Conservation (phyloP, 805 yeast species). For the Metschnikowia bowlesiae region DNA sequence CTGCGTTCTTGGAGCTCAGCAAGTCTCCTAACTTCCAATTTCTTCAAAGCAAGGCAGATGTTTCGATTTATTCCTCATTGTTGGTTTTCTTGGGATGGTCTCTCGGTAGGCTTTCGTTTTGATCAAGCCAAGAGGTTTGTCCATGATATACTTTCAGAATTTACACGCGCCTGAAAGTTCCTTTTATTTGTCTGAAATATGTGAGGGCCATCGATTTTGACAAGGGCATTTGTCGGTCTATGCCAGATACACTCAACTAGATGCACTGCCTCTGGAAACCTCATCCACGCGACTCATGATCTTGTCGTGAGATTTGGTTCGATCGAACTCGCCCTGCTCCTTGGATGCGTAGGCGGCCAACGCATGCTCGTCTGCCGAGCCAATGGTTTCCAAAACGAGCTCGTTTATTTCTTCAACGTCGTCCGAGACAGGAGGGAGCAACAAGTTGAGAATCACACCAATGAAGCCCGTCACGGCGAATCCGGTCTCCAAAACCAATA, state of each 20-base stretch:
- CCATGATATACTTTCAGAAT: background rate
- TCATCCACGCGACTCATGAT: background rate
- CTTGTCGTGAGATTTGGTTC: background rate
- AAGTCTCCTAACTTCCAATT: constrained; percentile 1
- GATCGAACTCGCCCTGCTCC: constrained; percentile 28
- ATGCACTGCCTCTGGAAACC: background rate
- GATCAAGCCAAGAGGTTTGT: background rate
- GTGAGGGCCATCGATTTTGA: background rate
- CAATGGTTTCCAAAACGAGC: constrained; percentile 39
- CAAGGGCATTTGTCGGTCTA: background rate
- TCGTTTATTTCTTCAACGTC: constrained; percentile 46
- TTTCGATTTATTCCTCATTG: constrained; percentile 11
- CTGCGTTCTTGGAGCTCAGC: background rate
- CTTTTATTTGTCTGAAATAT: too few species aligned
- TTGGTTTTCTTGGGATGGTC: constrained; percentile 11
- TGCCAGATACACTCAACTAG: background rate
- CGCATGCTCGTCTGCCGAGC: constrained; percentile 37
- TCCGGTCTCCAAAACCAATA: constrained; percentile 67
- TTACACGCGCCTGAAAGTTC: background rate
- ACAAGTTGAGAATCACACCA: constrained; percentile 55
- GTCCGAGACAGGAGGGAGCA: constrained; percentile 57
- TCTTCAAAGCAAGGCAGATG: constrained; percentile 7
- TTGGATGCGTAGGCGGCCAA: constrained; percentile 29
- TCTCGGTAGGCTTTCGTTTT: constrained; percentile 5
- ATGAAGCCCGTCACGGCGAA: constrained; percentile 67